Conservation (phyloP, 2,329 filamentous ascomycete species). For the Trichoderma sp. region DNA sequence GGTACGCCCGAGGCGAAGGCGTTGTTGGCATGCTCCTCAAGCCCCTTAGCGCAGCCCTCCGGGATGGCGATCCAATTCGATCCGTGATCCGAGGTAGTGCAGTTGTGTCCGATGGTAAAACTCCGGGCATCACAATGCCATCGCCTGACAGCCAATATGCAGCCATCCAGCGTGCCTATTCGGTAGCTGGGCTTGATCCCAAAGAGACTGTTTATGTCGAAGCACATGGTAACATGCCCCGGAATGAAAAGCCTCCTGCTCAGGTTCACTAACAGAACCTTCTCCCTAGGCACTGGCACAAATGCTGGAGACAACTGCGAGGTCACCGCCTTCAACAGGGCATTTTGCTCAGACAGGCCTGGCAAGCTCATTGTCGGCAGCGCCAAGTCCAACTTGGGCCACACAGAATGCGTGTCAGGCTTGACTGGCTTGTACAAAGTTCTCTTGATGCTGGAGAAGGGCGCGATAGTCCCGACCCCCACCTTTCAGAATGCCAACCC, state of each 20-base stretch:
- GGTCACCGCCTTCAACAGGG: slow-evolving; percentile 20
- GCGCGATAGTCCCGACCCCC: slow-evolving; percentile 24
- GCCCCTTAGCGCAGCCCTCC: slow-evolving; percentile 46
- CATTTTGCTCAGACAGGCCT: slow-evolving; percentile 16
- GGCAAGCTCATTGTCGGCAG: slow-evolving; percentile 26
- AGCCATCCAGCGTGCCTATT: slow-evolving; percentile 24
- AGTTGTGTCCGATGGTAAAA: slow-evolving; percentile 26
- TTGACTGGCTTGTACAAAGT: slow-evolving; percentile 26
- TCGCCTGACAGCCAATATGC: slow-evolving; percentile 19
- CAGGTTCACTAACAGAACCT: background rate
- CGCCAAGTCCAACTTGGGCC: slow-evolving; percentile 26
- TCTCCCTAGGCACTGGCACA: slow-evolving; percentile 21
- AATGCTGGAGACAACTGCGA: slow-evolving; percentile 28
- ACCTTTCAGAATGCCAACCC: slow-evolving; percentile 17
- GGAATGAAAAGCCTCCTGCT: background rate
- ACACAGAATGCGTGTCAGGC: slow-evolving; percentile 27
- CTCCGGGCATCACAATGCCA: slow-evolving; percentile 28
- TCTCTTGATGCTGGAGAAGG: slow-evolving; percentile 27
- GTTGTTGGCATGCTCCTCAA: slow-evolving; percentile 52
- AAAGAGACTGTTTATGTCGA: slow-evolving; percentile 26
- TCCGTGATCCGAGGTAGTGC: slow-evolving; percentile 28
- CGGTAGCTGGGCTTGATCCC: slow-evolving; percentile 25
- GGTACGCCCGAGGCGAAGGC: slow-evolving; percentile 57
- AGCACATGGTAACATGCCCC: slow-evolving; percentile 17
- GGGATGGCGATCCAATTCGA: slow-evolving; percentile 33